Conservation (phyloP, 2,329 filamentous ascomycete genomes). For the Thelonectria discophora region DNA sequence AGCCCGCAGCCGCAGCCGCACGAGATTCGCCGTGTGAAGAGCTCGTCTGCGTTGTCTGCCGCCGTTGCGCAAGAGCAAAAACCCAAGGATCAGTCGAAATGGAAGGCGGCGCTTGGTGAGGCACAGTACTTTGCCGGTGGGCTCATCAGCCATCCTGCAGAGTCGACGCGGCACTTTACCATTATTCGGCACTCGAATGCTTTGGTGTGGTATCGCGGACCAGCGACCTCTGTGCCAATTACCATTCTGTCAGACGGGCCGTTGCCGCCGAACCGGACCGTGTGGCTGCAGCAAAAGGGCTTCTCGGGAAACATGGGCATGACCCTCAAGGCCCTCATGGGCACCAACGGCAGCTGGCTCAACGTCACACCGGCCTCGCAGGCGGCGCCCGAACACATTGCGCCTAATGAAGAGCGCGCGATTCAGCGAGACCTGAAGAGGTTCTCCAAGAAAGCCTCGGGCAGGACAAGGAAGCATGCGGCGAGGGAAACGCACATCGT, state of each 20-base stretch:
- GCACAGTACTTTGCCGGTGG: constrained; percentile 73
- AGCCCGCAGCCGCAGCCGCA: constrained; percentile 25
- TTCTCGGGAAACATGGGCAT: constrained; percentile 75
- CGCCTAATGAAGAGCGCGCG: constrained; percentile 67
- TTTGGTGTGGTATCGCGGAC: constrained; percentile 72
- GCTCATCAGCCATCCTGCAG: constrained; percentile 68
- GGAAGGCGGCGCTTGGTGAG: constrained; percentile 63
- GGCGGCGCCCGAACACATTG: constrained; percentile 58
- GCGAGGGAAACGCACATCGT: constrained; percentile 71
- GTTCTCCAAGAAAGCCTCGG: constrained; percentile 66
- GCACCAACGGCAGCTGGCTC: constrained; percentile 68
- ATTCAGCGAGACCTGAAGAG: constrained; percentile 74
- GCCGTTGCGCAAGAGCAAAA: constrained; percentile 20
- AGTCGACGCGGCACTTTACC: constrained; percentile 72
- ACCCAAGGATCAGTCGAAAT: constrained; percentile 43
- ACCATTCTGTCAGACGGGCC: constrained; percentile 69
- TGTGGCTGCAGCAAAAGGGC: constrained; percentile 75
- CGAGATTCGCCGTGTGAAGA: constrained; percentile 46
- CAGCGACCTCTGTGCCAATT: constrained; percentile 69
- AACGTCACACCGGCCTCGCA: constrained; percentile 70
- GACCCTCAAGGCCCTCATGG: constrained; percentile 69
- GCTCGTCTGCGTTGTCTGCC: constrained; percentile 44
- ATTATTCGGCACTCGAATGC: constrained; percentile 73
- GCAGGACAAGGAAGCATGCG: constrained; percentile 56
- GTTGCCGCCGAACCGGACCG: constrained; percentile 64